phyloP scores from a whole-genome alignment of 768 basidiomycete genomes.

The Mycena albidolilacea region DNA sequence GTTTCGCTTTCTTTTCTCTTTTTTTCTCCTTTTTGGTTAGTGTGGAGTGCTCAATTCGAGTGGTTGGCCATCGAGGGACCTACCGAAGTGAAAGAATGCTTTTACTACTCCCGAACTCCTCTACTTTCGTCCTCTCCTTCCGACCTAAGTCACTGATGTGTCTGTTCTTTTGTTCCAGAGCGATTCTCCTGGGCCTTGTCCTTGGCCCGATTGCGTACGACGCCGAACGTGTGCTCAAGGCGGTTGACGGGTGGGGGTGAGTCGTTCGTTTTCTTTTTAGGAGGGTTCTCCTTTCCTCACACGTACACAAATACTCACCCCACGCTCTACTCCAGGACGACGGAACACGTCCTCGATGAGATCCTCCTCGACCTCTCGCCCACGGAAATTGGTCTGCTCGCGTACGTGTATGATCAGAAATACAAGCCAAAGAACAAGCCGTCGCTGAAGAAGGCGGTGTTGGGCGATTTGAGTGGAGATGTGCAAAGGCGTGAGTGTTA shows the following conservation, averaged over 20 bases:
- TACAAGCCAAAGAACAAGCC: constrained; percentile 45
- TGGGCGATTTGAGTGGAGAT: constrained; percentile 52
- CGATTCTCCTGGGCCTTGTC: constrained; percentile 51
- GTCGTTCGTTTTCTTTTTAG: neutral
- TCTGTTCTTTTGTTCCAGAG: constrained; percentile 29
- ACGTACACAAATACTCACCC: no score
- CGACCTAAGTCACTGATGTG: no score
- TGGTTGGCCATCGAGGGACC: no score
- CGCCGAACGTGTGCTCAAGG: constrained; percentile 51
- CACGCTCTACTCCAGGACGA: constrained; percentile 43
- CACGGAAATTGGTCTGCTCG: constrained; percentile 52
- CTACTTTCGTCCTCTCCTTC: no score
- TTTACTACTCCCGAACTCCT: no score
- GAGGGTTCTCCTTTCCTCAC: neutral
- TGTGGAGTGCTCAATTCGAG: no score
- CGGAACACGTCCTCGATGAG: constrained; percentile 56
- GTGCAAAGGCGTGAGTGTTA: constrained; percentile 50
- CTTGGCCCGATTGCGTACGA: constrained; percentile 59
- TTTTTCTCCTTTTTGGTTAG: no score
- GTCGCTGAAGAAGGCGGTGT: constrained; percentile 43
- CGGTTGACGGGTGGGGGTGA: constrained; percentile 52
- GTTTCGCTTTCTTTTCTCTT: no score
- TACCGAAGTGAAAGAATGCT: no score
- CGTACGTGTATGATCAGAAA: constrained; percentile 48
- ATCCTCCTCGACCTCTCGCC: constrained; percentile 56